These are phyloP conservation scores for Phytophthora kernoviae DNA, from an alignment of 352 stramenopile genomes.

Conservation along the genomic window DNA sequence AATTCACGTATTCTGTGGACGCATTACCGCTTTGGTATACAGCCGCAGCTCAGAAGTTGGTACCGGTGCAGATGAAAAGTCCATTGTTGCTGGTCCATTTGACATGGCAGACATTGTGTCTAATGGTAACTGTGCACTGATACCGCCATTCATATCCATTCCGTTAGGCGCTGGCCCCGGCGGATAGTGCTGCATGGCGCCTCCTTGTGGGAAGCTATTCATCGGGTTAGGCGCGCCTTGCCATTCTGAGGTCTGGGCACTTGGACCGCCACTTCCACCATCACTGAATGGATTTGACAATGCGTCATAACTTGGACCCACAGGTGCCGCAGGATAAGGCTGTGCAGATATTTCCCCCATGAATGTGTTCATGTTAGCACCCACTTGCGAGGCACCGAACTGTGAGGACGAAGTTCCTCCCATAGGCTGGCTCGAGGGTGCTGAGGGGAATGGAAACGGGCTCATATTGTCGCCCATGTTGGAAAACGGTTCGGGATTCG, in stretches of 20 bases:
- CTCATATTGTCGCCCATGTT: conserved; percentile 29
- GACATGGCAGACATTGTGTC: conserved; percentile 30
- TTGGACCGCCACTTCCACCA: conserved; percentile 11
- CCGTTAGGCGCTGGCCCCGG: conserved; percentile 11
- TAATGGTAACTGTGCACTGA: conserved; percentile 29
- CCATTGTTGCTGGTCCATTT: conserved; percentile 23
- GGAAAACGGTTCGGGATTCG: conserved; percentile 17
- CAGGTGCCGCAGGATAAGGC: conserved; percentile 23
- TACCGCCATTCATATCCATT: conserved; percentile 22
- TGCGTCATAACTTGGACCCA: conserved; percentile 28
- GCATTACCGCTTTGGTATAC: conserved; percentile 26
- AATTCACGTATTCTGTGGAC: conserved; percentile 33
- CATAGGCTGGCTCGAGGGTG: conserved; percentile 29
- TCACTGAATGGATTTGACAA: conserved; percentile 35
- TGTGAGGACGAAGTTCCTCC: conserved; percentile 25
- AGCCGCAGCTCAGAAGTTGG: conserved; percentile 18
- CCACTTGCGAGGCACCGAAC: conserved; percentile 25
- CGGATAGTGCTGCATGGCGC: conserved; percentile 19
- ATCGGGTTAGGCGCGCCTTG: conserved; percentile 28
- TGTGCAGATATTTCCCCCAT: conserved; percentile 37
- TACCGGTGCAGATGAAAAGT: conserved; percentile 18
- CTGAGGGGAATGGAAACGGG: conserved; percentile 37
- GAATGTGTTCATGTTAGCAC: conserved; percentile 24
- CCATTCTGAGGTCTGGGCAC: conserved; percentile 19
- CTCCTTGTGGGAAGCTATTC: background rate